phyloP scores from a whole-genome alignment of 2,329 filamentous ascomycete species.

The Ambrosiella cleistominuta region DNA sequence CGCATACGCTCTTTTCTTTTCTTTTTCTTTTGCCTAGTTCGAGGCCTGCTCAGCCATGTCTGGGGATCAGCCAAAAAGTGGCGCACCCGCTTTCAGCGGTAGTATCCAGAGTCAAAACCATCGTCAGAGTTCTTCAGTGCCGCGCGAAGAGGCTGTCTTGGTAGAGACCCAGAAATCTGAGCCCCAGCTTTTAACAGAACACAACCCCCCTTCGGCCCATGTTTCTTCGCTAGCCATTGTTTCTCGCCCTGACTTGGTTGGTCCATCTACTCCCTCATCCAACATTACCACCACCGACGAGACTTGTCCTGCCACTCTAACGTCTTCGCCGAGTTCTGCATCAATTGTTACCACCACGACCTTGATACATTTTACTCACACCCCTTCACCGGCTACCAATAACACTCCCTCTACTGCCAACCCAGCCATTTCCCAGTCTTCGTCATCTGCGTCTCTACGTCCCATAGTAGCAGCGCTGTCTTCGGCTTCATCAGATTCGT shows the following conservation, averaged over 20 bases:
- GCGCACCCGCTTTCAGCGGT: not conserved
- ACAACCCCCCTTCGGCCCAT: conserved; percentile 7
- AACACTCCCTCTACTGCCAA: not conserved
- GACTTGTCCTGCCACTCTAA: not conserved
- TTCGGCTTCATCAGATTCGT: not conserved
- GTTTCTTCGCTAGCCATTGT: conserved; percentile 2
- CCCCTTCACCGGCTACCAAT: too few relatives aligned
- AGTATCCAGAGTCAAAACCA: not conserved
- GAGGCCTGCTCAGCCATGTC: not conserved
- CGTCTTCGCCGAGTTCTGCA: not conserved
- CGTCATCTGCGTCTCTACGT: not conserved
- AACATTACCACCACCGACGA: not conserved
- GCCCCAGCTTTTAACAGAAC: not conserved
- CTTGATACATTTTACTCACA: not conserved
- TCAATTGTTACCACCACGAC: not conserved
- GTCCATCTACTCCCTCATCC: not conserved
- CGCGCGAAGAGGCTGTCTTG: not conserved
- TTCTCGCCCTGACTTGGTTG: not conserved
- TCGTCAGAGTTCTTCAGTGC: not conserved
- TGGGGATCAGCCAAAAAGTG: not conserved
- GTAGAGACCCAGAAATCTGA: not conserved
- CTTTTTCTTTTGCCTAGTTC: not conserved
- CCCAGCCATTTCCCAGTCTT: not conserved
- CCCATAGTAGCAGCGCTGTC: not conserved
- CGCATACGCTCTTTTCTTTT: not conserved